Base-by-base conservation (phyloP, 176 grass and related monocot genomes). In the Poa pratensis region DNA sequence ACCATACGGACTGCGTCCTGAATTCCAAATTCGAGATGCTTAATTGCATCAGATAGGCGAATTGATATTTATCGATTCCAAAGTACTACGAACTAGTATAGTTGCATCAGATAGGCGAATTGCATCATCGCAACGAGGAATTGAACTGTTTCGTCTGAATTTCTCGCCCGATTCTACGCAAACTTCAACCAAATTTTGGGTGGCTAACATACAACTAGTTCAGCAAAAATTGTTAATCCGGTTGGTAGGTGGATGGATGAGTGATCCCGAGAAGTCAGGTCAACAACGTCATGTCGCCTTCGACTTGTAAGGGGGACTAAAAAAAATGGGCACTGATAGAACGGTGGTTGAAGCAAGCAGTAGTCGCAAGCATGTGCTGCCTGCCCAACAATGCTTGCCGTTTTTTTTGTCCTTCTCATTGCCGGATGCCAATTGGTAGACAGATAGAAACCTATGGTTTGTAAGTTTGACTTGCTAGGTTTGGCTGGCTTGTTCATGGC, bases 261-360 rank as follows among this genome's bases (percentile, higher is more conserved):
- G 46, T 68, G 72, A 1, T 77, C 61, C 51, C 46, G 73, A 53
- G 48, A 27, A 42, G 53, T 55, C 10, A 0, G 43, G 69, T 76
- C 80, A 87, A 87, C 80, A 87, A 75, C 12, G 12, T 16, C 67
- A 78, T 48, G 84, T 46, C 48, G 75, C 74, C 58, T 68, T 68
- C 15, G 17, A 83, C 69, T 8, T 73, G 55, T 57, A 57, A 66
- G 19, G 12, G 66, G 23, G 26, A 34, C 28, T 77, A 12, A 79
- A 73, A 83, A 70, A 76, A 18, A 57, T 14, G 54, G 65, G 42
- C 5, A 16, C 39, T 65, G 22, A 32, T 13, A 74, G 22, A 79
- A 24, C 0, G 88, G 71, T 82, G 63, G 83, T 77, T 81, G 83
- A 18, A 62, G 43, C n/a, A n/a, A n/a, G n/a, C 9, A 19, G 52